Percentiles rank a stretch among this genome's conserved stretches.
These are phyloP conservation scores for Graphilbum ipis-grandicollis DNA, from an alignment of 2,329 filamentous ascomycete genomes.

Conservation along the genomic window DNA sequence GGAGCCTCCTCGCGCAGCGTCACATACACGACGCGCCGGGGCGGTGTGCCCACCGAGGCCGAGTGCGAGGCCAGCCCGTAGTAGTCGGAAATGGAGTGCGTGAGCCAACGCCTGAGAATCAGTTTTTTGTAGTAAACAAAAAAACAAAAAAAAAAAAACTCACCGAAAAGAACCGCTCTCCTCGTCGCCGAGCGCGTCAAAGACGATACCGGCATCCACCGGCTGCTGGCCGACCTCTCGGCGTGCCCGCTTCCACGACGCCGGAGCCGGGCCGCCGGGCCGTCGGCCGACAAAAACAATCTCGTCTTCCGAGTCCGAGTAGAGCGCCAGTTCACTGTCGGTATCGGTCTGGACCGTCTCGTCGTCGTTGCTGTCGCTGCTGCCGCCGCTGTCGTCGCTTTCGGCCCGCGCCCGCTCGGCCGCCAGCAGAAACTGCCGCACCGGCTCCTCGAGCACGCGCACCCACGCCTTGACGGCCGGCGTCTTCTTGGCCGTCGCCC, in stretches of 20 bases:
- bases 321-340: slow-evolving; percentile 1
- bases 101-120: slow-evolving; percentile 68
- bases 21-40: slow-evolving; percentile 67
- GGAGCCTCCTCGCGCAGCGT: slow-evolving; percentile 31
- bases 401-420: slow-evolving; percentile 11
- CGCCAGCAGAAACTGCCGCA: slow-evolving; percentile 56
- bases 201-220: slow-evolving; percentile 48
- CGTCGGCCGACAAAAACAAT: slow-evolving; percentile 66
- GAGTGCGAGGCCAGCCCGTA: slow-evolving; percentile 80
- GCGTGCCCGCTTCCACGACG: slow-evolving; percentile 29
- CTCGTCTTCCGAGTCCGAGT: slow-evolving; percentile 62
- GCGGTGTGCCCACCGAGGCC: slow-evolving; percentile 52
- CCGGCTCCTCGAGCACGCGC: slow-evolving; percentile 69
- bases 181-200: slow-evolving; percentile 63
- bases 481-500: slow-evolving; percentile 61
- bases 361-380: too few relatives aligned
- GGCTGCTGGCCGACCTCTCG: slow-evolving; percentile 41
- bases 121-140: too few relatives aligned
- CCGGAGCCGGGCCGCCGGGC: slow-evolving; percentile 12
- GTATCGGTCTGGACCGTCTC: background rate
- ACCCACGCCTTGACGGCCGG: slow-evolving; percentile 66
- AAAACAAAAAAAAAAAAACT: slow-evolving; percentile 16
- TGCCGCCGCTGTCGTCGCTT: slow-evolving; percentile 22
- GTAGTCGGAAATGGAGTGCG: slow-evolving; percentile 81
- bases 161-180: slow-evolving; percentile 68